These are phyloP conservation scores for Fraxinus platypoda DNA, from an alignment of 305 asterid genomes.

Conservation along the genomic window DNA sequence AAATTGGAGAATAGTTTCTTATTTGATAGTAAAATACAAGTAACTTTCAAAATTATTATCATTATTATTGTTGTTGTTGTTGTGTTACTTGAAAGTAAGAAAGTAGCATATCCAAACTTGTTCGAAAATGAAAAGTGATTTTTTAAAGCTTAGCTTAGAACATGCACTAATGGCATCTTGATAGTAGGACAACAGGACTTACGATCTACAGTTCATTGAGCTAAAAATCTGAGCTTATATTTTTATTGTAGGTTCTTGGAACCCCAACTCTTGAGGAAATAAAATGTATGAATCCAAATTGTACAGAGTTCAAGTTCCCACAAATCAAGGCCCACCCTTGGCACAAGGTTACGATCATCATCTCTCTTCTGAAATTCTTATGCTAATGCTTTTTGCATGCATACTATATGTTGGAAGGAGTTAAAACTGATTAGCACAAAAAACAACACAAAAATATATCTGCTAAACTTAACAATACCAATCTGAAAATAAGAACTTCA, in stretches of 20 bases:
- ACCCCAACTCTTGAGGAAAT: constrained; percentile 84
- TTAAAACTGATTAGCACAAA: too few species aligned
- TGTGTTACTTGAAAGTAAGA: background rate
- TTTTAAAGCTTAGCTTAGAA: background rate
- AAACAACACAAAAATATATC: too few species aligned
- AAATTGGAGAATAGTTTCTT: background rate
- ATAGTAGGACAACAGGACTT: background rate
- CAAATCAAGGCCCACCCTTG: constrained; percentile 79
- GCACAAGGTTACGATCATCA: constrained; percentile 36
- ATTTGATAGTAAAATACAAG: background rate
- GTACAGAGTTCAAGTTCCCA: constrained; percentile 77
- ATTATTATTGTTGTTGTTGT: too few species aligned
- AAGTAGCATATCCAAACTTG: background rate
- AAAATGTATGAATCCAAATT: constrained; percentile 84
- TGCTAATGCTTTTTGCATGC: background rate
- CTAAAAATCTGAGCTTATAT: background rate
- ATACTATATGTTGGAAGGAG: too few species aligned
- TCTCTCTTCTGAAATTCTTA: background rate
- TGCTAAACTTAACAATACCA: too few species aligned
- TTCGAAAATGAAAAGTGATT: background rate
- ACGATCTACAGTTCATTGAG: background rate
- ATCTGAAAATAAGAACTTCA: too few species aligned
- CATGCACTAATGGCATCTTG: background rate
- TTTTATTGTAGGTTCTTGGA: constrained; percentile 50
- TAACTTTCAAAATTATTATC: background rate